Evolutionary conservation across 257 asterid genomes (phyloP).

Genomic region (Solanum corneliomulleri): DNA sequence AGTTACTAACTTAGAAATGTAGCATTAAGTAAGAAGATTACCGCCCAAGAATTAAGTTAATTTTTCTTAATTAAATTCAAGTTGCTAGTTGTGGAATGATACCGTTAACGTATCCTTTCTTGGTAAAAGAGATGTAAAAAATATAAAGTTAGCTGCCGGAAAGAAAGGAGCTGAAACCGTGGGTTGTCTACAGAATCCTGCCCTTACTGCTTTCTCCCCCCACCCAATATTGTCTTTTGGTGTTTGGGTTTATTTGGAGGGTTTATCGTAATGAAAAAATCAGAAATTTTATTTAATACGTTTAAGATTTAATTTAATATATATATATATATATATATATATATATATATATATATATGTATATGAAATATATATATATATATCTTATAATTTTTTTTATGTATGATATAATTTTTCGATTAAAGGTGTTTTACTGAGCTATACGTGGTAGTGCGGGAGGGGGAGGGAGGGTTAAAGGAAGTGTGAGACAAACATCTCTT

Average conservation of each 20-base stretch:
- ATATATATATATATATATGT: too few species aligned
- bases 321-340: too few species aligned
- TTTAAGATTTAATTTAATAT: too few species aligned
- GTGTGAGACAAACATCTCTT: background rate
- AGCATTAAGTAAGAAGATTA: background rate
- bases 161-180: background rate
- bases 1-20: background rate
- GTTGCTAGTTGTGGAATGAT: background rate
- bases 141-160: background rate
- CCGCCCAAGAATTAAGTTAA: background rate
- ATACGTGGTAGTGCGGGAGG: background rate
- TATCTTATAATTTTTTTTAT: too few species aligned
- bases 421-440: background rate
- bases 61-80: background rate
- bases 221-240: background rate
- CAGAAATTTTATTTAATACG: too few species aligned
- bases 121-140: conserved; percentile 7
- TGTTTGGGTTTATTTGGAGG: background rate
- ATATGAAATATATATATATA: too few species aligned
- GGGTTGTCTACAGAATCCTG: background rate
- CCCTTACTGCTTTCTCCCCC: background rate
- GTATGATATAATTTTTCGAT: too few species aligned
- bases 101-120: background rate
- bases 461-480: background rate
- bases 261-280: background rate